Conservation (phyloP, 2,329 filamentous ascomycete genomes). For the Nemania abortiva region DNA sequence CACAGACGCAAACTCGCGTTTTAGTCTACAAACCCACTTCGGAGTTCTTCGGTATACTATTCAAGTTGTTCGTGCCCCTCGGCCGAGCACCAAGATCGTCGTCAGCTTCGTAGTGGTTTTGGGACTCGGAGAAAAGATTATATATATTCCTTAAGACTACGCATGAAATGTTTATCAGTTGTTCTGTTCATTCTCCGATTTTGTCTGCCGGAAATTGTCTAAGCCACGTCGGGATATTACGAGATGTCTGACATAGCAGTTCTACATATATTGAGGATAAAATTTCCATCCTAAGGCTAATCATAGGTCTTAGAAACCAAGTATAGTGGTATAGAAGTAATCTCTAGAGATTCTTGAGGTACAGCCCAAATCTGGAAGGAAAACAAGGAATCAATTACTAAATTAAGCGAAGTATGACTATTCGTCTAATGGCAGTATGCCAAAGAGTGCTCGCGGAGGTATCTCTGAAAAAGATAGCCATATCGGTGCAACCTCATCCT, state of each 20-base stretch:
- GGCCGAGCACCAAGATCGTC: neutral
- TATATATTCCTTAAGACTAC: neutral
- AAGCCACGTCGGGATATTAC: slow-evolving; percentile 3
- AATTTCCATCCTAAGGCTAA: neutral
- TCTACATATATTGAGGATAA: neutral
- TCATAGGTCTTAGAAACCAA: neutral
- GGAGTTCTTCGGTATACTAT: neutral
- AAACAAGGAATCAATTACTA: neutral
- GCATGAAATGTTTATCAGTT: neutral
- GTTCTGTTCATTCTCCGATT: neutral
- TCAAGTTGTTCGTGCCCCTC: neutral
- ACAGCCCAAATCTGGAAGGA: neutral
- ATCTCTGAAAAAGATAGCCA: no score
- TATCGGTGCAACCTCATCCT: neutral
- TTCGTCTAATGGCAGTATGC: neutral
- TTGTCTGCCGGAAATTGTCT: neutral
- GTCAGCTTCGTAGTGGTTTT: neutral
- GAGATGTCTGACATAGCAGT: slow-evolving; percentile 6
- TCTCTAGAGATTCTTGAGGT: neutral
- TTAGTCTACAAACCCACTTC: neutral
- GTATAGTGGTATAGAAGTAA: neutral
- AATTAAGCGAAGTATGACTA: neutral
- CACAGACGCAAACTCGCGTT: neutral
- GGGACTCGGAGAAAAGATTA: neutral
- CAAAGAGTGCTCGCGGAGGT: neutral